Evolutionary conservation across 176 grass and related monocot genomes (phyloP), one percentile per base, ranked within the genome.

Genomic region (Miscanthus lutarioriparius): DNA sequence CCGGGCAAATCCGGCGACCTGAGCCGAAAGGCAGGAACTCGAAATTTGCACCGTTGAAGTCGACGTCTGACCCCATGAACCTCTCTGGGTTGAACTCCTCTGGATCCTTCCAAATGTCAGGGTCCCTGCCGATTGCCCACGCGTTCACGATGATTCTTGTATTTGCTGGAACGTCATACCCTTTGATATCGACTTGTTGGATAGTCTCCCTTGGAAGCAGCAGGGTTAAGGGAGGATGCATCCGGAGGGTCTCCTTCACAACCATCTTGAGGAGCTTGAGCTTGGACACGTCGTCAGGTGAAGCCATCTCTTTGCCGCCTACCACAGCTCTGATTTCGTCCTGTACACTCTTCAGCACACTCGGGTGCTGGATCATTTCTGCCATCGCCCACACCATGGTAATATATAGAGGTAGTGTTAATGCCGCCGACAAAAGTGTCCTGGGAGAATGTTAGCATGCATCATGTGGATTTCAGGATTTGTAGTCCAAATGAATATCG

Each of bases 1-100:
- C 87, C 1, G 81, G 74, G 59, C 87, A 89, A 5, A 84, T 80
- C 75, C 81, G 77, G 30, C 87, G 73, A n/a, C 87, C 87, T 15
- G 81, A 56, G 1, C 87, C 87, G 7, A 89, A 89, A 10, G 87
- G 81, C 6, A 44, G 7, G 43, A 74, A 74, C 74, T 84, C 63
- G 9, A 89, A 84, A 51, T 84, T 2, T 9, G 64, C 1, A 48
- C 58, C 23, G 39, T 28, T 78, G 74, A 51, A 78, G n/a, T 78
- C 58, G 2, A 15, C 39, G n/a, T 63, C 59, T 11, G 76, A 78
- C 12, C 12, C 12, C 23, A 27, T 28, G 76, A 78, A 78, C 4
- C 76, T 78, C 9, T 78, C 76, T 12, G 76, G 56, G 0, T 43
- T 27, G 76, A 78, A 78, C 56, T 43, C 37, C n/a, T 78, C 56